phyloP scores from a whole-genome alignment of 2,329 filamentous ascomycete species.

The Fusarium euwallaceae region DNA sequence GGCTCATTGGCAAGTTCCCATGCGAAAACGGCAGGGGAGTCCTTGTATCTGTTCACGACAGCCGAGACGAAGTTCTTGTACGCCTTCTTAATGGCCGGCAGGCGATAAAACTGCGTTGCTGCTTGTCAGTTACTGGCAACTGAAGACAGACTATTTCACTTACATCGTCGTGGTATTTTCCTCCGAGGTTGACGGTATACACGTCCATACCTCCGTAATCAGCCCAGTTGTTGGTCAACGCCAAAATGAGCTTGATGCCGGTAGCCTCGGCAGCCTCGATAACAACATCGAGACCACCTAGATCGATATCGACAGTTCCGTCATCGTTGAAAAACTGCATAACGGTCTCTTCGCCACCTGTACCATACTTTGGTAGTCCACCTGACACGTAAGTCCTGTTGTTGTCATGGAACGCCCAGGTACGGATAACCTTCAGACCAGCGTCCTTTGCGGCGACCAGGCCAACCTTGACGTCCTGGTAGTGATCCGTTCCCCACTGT shows the following conservation, averaged over 20 bases:
- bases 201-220: conserved; percentile 70
- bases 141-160: fast-evolving
- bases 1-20: conserved; percentile 78
- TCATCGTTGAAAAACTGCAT: conserved; percentile 59
- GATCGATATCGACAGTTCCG: conserved; percentile 57
- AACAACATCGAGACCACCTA: conserved; percentile 64
- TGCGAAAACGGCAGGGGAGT: conserved; percentile 71
- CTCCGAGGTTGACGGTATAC: conserved; percentile 66
- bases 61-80: conserved; percentile 70
- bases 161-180: conserved; percentile 57
- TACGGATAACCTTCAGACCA: conserved; percentile 66
- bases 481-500: conserved; percentile 39
- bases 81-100: conserved; percentile 63
- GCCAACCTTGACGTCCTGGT: conserved; percentile 61
- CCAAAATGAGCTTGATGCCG: conserved; percentile 66
- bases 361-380: conserved; percentile 62
- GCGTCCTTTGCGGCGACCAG: conserved; percentile 61
- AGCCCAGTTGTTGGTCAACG: conserved; percentile 69
- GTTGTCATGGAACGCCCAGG: conserved; percentile 71
- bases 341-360: conserved; percentile 60
- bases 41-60: conserved; percentile 70
- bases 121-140: fast-evolving
- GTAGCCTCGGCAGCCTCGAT: conserved; percentile 50
- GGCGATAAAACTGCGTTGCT: conserved; percentile 58
- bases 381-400: conserved; percentile 61